Evolutionary conservation across 768 basidiomycete species (phyloP).

Genomic region (Pulveroboletus sp.): DNA sequence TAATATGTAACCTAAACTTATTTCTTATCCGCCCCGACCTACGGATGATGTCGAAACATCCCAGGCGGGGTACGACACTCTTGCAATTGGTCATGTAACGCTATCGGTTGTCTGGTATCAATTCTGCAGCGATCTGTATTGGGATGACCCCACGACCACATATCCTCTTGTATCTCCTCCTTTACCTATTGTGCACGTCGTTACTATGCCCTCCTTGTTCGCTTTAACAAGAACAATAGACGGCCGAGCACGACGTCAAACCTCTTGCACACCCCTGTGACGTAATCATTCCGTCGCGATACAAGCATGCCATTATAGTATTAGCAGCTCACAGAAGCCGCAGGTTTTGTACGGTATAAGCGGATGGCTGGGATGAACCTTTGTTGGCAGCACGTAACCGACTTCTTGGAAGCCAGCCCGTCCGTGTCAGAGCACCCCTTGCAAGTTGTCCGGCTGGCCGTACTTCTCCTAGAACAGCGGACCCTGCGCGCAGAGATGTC

Average conservation of each 20-base stretch:
- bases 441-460: conserved; percentile 52
- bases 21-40: conserved; percentile 19
- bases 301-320: conserved; percentile 3
- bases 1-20: conserved; percentile 32
- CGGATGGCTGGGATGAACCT: conserved; percentile 5
- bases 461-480: conserved; percentile 54
- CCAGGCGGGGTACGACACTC: conserved; percentile 17
- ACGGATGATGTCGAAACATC: conserved; percentile 5
- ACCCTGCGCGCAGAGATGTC: conserved; percentile 43
- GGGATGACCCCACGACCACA: conserved; percentile 4
- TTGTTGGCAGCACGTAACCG: conserved; percentile 13
- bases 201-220: conserved; percentile 12
- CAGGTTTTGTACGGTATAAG: conserved; percentile 22
- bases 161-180: conserved; percentile 12
- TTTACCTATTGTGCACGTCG: conserved; percentile 12
- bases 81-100: conserved; percentile 31
- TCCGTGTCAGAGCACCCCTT: conserved; percentile 46
- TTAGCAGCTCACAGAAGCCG: conserved; percentile 16
- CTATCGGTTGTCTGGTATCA: conserved; percentile 19
- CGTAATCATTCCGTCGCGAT: conserved; percentile 4
- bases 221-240: conserved; percentile 14
- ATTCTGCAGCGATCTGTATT: conserved; percentile 10
- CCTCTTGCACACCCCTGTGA: not conserved
- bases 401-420: conserved; percentile 22
- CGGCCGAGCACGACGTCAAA: not conserved